These are phyloP conservation scores for Globisporangium heterothallicum DNA, from an alignment of 352 stramenopile genomes.

Conservation along the genomic window DNA sequence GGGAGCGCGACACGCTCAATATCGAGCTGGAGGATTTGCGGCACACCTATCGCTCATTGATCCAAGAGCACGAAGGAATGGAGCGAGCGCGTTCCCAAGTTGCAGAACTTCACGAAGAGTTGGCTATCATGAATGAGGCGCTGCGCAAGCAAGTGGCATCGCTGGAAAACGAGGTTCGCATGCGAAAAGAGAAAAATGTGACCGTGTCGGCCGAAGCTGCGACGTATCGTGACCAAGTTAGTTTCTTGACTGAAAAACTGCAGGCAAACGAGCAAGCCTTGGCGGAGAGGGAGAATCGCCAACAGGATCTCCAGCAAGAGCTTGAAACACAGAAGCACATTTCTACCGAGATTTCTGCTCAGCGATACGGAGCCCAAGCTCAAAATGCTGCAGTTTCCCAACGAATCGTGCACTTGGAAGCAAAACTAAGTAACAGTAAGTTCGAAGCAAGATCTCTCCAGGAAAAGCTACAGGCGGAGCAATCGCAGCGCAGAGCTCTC, in stretches of 20 bases:
- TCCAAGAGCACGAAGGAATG: slow-evolving; percentile 69
- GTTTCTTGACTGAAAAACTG: slow-evolving; percentile 70
- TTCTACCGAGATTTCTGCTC: slow-evolving; percentile 72
- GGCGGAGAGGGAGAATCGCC: slow-evolving; percentile 21
- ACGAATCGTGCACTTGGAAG: slow-evolving; percentile 71
- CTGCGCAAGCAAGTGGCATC: slow-evolving; percentile 55
- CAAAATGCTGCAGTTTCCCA: slow-evolving; percentile 71
- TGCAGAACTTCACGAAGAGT: slow-evolving; percentile 48
- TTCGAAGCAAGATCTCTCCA: slow-evolving; percentile 61
- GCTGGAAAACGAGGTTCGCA: slow-evolving; percentile 52
- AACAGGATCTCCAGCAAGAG: slow-evolving; percentile 25
- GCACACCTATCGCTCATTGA: slow-evolving; percentile 64
- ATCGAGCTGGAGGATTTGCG: slow-evolving; percentile 77
- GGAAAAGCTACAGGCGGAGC: slow-evolving; percentile 50
- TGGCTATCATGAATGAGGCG: slow-evolving; percentile 55
- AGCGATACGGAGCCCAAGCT: slow-evolving; percentile 67
- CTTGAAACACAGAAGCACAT: slow-evolving; percentile 64
- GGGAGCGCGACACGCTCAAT: slow-evolving; percentile 58
- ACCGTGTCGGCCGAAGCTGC: slow-evolving; percentile 46
- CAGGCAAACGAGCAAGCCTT: slow-evolving; percentile 41
- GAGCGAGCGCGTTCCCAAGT: slow-evolving; percentile 54
- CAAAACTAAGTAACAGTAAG: slow-evolving; percentile 64
- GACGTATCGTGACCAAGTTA: slow-evolving; percentile 79
- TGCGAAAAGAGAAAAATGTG: slow-evolving; percentile 45
- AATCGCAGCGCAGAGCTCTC: slow-evolving; percentile 46